Base-by-base conservation (phyloP, 179 eudicot genomes). In the Silene vulgaris region DNA sequence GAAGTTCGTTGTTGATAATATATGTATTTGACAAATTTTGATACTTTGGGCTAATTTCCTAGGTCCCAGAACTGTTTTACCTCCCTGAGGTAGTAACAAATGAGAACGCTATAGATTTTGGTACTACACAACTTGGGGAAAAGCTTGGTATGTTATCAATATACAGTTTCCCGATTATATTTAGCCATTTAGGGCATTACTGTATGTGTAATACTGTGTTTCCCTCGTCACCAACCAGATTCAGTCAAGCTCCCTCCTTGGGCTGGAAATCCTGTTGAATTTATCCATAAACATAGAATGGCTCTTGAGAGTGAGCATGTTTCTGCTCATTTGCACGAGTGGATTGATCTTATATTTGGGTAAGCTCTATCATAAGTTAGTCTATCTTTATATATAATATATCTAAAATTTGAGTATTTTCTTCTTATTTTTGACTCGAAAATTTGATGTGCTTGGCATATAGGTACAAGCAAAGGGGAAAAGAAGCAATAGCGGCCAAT, bases 261-360 rank as follows among this genome's bases (percentile, higher is more conserved):
- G 99, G 99, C 99, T 73, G 85, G 85, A 80, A 93, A 86, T 83
- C 88, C 90, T 52, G 84, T 93, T 82, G 97, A 96, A 69, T 96
- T 96, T 77, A 86, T 93, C 76, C 92, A 91, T 82, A 93, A 96
- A 83, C 96, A 96, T 84, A 89, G 91, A 70, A 88, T 81, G 96
- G 99, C 97, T 63, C 97, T 96, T 50, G 99, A 96, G 87, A 93
- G 99, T 84, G 99, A 93, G 85, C 90, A 91, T 81, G 97, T 93
- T 67, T 96, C 99, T 77, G 88, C 91, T 69, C 99, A 96, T 88
- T 84, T 96, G 84, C 99, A 96, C 80, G 97, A 96, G 80, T 96
- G 99, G 99, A 85, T 96, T 82, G 99, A 96, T 84, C 97, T 96
- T 75, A 89, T 93, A 84, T 96, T 96, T 85, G 99, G 99, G 99